Evolutionary conservation across 176 grass and related monocot genomes (phyloP).

Genomic region (Triticum dicoccoides): DNA sequence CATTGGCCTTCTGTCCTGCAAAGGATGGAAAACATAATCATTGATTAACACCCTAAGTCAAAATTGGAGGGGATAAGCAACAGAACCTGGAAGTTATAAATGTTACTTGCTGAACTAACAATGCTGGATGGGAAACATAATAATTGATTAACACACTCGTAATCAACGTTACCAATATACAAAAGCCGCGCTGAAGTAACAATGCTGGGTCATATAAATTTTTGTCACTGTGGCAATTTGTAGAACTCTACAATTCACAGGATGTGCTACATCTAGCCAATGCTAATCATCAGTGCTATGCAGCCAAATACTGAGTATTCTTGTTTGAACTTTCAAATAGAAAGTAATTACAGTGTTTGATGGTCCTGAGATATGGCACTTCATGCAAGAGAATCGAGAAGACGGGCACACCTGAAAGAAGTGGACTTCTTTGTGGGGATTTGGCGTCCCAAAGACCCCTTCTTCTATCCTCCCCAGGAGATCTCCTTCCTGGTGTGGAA

Average conservation of each 20-base stretch:
- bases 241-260: not conserved
- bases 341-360: not conserved
- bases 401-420: constrained; percentile 54
- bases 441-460: constrained; percentile 47
- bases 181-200: not conserved
- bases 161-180: not conserved
- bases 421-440: constrained; percentile 54
- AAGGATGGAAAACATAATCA: constrained; percentile 30
- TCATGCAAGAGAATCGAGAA: constrained; percentile 29
- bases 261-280: not conserved
- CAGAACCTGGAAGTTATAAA: not conserved
- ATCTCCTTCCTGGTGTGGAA: constrained; percentile 34
- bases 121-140: too few relatives aligned
- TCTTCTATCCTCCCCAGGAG: constrained; percentile 52
- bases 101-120: not conserved
- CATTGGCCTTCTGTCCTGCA: constrained; percentile 68
- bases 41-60: not conserved
- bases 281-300: not conserved
- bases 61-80: not conserved
- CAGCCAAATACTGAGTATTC: not conserved
- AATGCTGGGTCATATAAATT: not conserved
- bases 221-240: not conserved
- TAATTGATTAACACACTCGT: not conserved
- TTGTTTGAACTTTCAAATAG: constrained; percentile 9
- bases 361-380: not conserved